Evolutionary conservation across 129 eudicot species (phyloP).

Genomic region (Mikania micrantha): DNA sequence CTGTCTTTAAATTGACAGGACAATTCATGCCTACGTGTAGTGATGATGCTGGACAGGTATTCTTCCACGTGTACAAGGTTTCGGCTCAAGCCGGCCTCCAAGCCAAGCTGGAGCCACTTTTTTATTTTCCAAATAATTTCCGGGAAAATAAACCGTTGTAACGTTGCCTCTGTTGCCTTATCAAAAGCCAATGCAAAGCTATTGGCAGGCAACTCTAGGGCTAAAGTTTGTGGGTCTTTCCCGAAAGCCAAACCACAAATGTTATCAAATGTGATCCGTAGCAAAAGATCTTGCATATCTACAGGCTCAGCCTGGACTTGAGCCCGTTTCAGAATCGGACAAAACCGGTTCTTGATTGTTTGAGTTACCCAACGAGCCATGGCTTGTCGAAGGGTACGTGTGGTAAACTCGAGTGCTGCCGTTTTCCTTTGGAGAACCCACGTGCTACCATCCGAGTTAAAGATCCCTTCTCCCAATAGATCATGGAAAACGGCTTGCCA

Average conservation of each 20-base stretch:
- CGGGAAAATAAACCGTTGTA: constrained; percentile 68
- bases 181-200: constrained; percentile 77
- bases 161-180: constrained; percentile 75
- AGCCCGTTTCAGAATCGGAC: constrained; percentile 63
- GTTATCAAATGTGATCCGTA: constrained; percentile 75
- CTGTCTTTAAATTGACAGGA: constrained; percentile 49
- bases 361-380: constrained; percentile 94
- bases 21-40: constrained; percentile 69
- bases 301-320: constrained; percentile 48
- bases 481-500: constrained; percentile 95
- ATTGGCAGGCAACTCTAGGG: constrained; percentile 65
- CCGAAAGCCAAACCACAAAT: constrained; percentile 85
- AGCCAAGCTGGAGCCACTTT: constrained; percentile 77
- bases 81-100: constrained; percentile 81
- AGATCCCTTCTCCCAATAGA: constrained; percentile 69
- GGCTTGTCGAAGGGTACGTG: constrained; percentile 79
- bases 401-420: constrained; percentile 85
- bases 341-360: constrained; percentile 59
- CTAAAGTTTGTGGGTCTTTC: constrained; percentile 70
- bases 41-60: constrained; percentile 61
- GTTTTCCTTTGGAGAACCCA: constrained; percentile 85
- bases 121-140: constrained; percentile 66
- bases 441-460: constrained; percentile 82
- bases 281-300: constrained; percentile 72
- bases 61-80: constrained; percentile 71